Conservation (phyloP, 2,329 filamentous ascomycete genomes). For the Pseudogymnoascus sp. region DNA sequence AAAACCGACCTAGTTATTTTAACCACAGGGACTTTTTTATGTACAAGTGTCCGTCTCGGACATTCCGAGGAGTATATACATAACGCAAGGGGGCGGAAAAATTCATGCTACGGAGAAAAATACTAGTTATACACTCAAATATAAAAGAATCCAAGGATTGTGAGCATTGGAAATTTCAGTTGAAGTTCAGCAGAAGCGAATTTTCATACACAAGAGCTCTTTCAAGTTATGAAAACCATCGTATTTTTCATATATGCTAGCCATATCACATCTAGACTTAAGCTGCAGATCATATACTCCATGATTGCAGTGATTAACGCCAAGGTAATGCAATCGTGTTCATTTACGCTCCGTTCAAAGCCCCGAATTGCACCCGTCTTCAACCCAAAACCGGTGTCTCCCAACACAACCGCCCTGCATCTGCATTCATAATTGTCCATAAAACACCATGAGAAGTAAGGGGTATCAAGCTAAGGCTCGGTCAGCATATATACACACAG, state of each 20-base stretch:
- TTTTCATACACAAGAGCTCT: background rate
- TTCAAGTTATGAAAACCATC: background rate
- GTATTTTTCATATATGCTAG: conserved; percentile 6
- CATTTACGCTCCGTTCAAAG: background rate
- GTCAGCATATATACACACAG: background rate
- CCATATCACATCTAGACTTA: background rate
- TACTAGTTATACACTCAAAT: background rate
- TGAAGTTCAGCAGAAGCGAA: background rate
- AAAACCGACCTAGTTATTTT: background rate
- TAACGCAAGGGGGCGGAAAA: background rate
- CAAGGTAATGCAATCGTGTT: background rate
- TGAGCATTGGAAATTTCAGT: background rate
- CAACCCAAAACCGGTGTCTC: conserved; percentile 1
- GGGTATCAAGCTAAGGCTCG: background rate
- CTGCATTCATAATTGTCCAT: background rate
- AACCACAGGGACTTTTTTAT: background rate
- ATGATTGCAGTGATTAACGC: background rate
- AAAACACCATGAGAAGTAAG: conserved; percentile 6
- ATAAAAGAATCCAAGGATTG: background rate
- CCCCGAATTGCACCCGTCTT: background rate
- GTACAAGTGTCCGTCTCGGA: background rate
- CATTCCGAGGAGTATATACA: background rate
- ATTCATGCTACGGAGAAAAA: background rate
- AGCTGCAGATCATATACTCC: conserved; percentile 1
- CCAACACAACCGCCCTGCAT: background rate